phyloP scores from a whole-genome alignment of 371 early-diverging fungal species.

The Parasitella parasitica region DNA sequence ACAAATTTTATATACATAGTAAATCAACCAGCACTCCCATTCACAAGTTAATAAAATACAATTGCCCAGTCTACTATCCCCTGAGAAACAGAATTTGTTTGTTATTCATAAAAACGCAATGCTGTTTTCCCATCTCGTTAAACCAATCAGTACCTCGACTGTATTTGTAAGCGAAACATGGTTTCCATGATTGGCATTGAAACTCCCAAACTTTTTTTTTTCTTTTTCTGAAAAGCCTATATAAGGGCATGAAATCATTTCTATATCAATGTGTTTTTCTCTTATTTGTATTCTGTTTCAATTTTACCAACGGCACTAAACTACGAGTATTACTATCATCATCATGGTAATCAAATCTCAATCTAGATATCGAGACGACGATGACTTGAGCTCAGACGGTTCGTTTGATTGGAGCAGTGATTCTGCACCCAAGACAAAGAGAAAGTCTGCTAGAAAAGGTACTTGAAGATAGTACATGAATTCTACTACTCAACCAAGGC shows the following conservation, averaged over 20 bases:
- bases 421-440: constrained; percentile 8
- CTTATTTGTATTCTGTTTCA: background rate
- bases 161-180: background rate
- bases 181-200: background rate
- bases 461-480: background rate
- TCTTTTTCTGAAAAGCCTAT: too few relatives aligned
- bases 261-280: background rate
- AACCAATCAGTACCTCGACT: background rate
- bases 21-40: too few relatives aligned
- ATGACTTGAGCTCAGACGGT: constrained; percentile 6
- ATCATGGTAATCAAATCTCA: background rate
- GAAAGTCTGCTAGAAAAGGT: constrained; percentile 7
- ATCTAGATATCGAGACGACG: background rate
- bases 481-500: too few relatives aligned
- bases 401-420: constrained; percentile 20
- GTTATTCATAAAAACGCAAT: background rate
- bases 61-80: too few relatives aligned
- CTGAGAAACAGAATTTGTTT: too few relatives aligned
- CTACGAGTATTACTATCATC: background rate
- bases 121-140: background rate
- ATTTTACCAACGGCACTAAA: background rate
- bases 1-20: too few relatives aligned
- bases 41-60: too few relatives aligned
- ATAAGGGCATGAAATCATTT: too few relatives aligned
- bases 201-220: background rate